Evolutionary conservation across 225 moss, liverwort and hornwort species (phyloP).

Genomic region (Pseudisothecium myosuroides): DNA sequence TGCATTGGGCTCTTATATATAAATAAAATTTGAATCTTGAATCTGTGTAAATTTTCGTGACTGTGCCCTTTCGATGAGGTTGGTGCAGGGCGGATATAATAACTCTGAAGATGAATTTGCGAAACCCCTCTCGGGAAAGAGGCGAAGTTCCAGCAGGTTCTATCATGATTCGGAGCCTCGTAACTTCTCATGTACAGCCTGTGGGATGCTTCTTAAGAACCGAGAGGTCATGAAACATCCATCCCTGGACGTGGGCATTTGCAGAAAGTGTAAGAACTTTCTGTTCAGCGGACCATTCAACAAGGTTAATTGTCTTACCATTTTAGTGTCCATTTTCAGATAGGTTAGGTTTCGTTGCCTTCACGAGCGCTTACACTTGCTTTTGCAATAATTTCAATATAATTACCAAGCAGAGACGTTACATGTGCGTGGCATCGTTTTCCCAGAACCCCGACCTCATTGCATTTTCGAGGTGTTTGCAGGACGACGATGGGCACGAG

Average conservation of each 20-base stretch:
- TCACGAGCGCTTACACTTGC: neutral
- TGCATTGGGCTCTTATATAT: neutral
- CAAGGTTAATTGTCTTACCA: constrained; percentile 34
- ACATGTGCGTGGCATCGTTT: neutral
- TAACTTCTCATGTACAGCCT: constrained; percentile 72
- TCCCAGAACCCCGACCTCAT: neutral
- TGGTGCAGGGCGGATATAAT: constrained; percentile 19
- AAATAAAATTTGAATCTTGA: neutral
- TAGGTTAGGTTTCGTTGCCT: neutral
- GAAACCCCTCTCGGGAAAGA: constrained; percentile 12
- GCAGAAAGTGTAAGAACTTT: constrained; percentile 62
- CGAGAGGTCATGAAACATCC: constrained; percentile 79
- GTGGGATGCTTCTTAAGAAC: constrained; percentile 44
- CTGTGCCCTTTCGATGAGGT: neutral
- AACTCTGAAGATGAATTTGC: constrained; percentile 15
- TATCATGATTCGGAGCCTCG: constrained; percentile 25
- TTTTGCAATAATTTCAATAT: neutral
- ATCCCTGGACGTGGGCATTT: constrained; percentile 60
- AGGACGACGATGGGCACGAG: constrained; percentile 86
- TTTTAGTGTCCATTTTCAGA: neutral
- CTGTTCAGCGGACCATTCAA: constrained; percentile 66
- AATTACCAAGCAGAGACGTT: neutral
- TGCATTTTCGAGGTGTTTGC: constrained; percentile 11
- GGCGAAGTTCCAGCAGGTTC: constrained; percentile 7
- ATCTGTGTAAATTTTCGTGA: neutral